A percentile compares a stretch with the other conserved stretches of the same genome.
phyloP scores from a whole-genome alignment of 1,139 yeast species.

The Candida sanyaensis region DNA sequence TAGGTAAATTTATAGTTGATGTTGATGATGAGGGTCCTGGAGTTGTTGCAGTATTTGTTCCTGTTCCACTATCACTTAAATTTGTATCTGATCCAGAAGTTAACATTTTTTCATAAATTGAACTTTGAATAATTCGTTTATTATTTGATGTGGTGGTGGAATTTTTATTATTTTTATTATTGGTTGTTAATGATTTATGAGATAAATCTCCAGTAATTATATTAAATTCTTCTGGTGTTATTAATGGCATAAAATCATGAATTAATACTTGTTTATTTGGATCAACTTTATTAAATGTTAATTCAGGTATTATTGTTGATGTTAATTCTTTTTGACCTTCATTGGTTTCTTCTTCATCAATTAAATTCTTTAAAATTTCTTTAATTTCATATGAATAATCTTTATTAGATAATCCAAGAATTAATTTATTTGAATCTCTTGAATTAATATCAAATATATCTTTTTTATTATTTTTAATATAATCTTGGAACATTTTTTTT shows the following conservation, averaged over 20 bases:
- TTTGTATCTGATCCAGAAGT: conserved; percentile 49
- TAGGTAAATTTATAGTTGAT: background rate
- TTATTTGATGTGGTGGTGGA: conserved; percentile 21
- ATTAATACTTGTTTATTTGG: conserved; percentile 17
- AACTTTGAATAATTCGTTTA: conserved; percentile 42
- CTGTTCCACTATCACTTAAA: conserved; percentile 15
- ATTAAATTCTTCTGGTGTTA: conserved; percentile 39
- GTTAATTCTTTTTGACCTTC: background rate
- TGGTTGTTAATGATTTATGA: conserved; percentile 20
- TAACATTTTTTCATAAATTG: conserved; percentile 38
- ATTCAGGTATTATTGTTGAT: background rate
- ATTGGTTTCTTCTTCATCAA: conserved; percentile 12
- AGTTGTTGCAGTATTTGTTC: conserved; percentile 12
- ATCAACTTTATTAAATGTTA: background rate
- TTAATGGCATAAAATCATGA: conserved; percentile 47
- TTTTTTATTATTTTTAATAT: conserved; percentile 20
- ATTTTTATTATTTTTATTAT: background rate
- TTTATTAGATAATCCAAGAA: conserved; percentile 30
- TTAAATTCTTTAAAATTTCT: conserved; percentile 19
- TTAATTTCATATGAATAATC: conserved; percentile 33
- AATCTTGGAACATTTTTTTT: conserved; percentile 26
- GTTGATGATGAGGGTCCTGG: conserved; percentile 3
- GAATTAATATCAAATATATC: conserved; percentile 36
- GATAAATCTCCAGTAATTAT: conserved; percentile 44
- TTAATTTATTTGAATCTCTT: conserved; percentile 39